Base-by-base conservation (phyloP, 306 rosid genomes). In the Leucaena leucocephala region DNA sequence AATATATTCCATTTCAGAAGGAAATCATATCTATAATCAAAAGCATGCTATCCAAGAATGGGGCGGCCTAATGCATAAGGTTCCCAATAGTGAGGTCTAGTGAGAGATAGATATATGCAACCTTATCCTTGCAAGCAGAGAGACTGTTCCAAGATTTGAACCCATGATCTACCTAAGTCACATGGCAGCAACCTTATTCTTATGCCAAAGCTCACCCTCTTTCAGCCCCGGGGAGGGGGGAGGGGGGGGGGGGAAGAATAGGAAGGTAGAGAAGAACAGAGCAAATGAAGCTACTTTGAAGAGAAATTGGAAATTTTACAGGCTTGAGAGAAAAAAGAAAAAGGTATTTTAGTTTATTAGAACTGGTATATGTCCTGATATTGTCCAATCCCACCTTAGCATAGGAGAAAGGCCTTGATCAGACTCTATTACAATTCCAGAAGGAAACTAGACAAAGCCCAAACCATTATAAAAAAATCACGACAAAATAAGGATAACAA, bases 391-490 rank as follows among this genome's bases (percentile, higher is more conserved):
- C 71, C 52, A 67, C 9, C 52, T 67, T n/a, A 40, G 50, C 50
- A 42, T n/a, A 3, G 48, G 34, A 8, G 35, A 42, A 64, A 48
- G 49, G 66, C 59, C 39, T 45, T 55, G 54, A 48, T 68, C 70
- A 68, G 55, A 44, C 46, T 74, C 58, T 5, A 45, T 75, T 52
- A 58, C 63, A 34, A 34, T 43, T 42, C 66, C 44, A 39, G 34
- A 61, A 39, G 36, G 63, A 49, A 70, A 76, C 74, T 3, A 48
- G 16, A n/a, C 21, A 71, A 48, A 43, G 22, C 54, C 48, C 8
- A 71, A 59, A 16, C 36, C 48, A 50, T 7, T 54, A 54, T 22
- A 35, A 84, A 67, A 80, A 82, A 44, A 35, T 13, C 57, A 50
- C 4, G 19, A 50, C 57, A 50, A 50, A 16, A 19, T 55, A 38